Conservation (phyloP, 73 alveolate species). For the Halteria grandinella region DNA sequence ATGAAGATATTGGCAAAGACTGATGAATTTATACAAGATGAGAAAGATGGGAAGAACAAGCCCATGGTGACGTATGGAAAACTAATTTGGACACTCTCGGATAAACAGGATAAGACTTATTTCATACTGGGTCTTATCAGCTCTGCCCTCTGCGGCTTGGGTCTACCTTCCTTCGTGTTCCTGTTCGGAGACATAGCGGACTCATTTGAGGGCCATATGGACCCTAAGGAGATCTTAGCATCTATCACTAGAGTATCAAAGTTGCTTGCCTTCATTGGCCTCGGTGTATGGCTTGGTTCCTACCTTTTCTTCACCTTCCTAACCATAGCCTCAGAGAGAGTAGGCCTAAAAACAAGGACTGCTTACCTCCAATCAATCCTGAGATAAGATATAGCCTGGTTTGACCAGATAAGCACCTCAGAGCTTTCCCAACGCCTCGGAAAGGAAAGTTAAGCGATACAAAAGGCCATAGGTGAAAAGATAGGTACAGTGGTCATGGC, state of each 20-base stretch:
- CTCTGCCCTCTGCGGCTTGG: slow-evolving; percentile 25
- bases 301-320: slow-evolving; percentile 51
- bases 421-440: slow-evolving; percentile 72
- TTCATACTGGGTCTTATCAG: too few relatives aligned
- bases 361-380: slow-evolving; percentile 72
- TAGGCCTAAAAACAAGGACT: slow-evolving; percentile 62
- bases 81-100: too few relatives aligned
- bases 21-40: too few relatives aligned
- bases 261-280: slow-evolving; percentile 47
- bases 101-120: too few relatives aligned
- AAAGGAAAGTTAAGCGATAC: slow-evolving; percentile 69
- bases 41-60: too few relatives aligned
- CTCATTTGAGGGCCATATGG: slow-evolving; percentile 59
- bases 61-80: too few relatives aligned
- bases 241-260: slow-evolving; percentile 23
- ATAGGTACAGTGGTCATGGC: slow-evolving; percentile 61
- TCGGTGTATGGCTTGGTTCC: slow-evolving; percentile 40
- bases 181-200: slow-evolving; percentile 80
- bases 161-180: slow-evolving; percentile 72
- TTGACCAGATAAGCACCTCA: slow-evolving; percentile 75
- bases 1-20: too few relatives aligned
- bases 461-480: slow-evolving; percentile 78
- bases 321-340: slow-evolving; percentile 50
- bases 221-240: slow-evolving; percentile 36
- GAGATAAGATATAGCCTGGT: slow-evolving; percentile 83